Base-by-base conservation (phyloP, 2,329 filamentous ascomycete species). In the Epicoccum sorghinum region DNA sequence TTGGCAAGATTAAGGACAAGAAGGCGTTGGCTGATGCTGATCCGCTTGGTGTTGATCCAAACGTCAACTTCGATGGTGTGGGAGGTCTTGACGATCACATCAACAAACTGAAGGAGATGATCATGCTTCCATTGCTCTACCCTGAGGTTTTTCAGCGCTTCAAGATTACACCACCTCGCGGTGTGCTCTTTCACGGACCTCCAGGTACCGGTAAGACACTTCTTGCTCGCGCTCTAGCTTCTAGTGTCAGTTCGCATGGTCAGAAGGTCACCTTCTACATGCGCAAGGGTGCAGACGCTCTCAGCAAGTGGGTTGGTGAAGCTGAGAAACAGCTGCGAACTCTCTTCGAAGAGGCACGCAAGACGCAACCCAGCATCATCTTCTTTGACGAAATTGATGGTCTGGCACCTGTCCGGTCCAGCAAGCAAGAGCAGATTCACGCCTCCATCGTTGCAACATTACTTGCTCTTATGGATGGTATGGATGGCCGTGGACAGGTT, bases 351-450 rank as follows among this genome's bases (percentile, higher is more conserved):
- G 95, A 99, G 76, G 95, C 95, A 13, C 85, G 93, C 58, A 95
- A 92, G 73, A 98, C 89, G 1, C 95, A 99, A 69, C 95, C 95
- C 0, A 98, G 93, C 74, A 99, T 99, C 75, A 99, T 99, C 74
- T 99, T 99, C 80, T 98, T 99, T 66, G 95, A 99, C 73, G 95
- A 99, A 75, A 99, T 99, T 64, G 95, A 99, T 77, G 95, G 95
- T 50, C 82, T 99, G 60, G 95, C 95, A 3, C 96, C 95, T 46
- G 95, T 98, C 30, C 86, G 95, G 65, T 98, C 95, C 10, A 97
- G 93, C 76, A 98, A 98, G 75, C 93, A 98, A 77, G 95, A 99
- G 72, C 95, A 99, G 76, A 98, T 98, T 55, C 95, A 99, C 75
- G 92, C 95, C 5, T 98, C 93, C 2, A 99, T 99, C 48, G 80